These are phyloP conservation scores for Pythium brassicae DNA, from an alignment of 352 stramenopile species.

Conservation along the genomic window DNA sequence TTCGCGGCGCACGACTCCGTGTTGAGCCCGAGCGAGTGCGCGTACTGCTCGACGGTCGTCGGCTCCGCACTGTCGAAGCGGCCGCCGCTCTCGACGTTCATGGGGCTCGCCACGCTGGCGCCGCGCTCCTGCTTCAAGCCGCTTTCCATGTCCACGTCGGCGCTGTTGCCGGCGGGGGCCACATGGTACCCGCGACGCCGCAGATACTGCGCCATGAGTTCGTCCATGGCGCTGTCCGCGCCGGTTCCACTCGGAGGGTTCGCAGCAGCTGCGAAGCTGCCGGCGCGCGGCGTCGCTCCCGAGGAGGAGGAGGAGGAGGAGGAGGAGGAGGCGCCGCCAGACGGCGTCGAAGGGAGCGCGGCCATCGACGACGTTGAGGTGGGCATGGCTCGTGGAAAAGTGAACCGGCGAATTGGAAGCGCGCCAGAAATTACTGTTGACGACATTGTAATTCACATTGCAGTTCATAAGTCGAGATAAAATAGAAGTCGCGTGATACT, in stretches of 20 bases:
- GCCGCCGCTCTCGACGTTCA: constrained; percentile 8
- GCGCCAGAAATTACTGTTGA: no score
- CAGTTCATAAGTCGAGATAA: no score
- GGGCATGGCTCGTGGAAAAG: background rate
- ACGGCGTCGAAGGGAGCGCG: background rate
- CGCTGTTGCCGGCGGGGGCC: background rate
- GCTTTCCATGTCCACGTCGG: constrained; percentile 15
- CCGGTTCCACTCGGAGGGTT: no score
- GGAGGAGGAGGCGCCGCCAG: no score
- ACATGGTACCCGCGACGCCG: constrained; percentile 52
- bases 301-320: background rate
- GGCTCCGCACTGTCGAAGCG: constrained; percentile 11
- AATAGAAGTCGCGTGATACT: no score
- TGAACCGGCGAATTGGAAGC: no score
- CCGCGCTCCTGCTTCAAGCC: constrained; percentile 7
- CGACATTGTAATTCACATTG: no score
- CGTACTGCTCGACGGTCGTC: constrained; percentile 51
- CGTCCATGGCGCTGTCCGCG: constrained; percentile 52
- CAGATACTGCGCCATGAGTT: constrained; percentile 70
- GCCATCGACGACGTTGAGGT: background rate
- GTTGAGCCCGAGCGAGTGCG: constrained; percentile 54
- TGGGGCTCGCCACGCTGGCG: constrained; percentile 7
- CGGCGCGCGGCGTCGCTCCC: background rate
- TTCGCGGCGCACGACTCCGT: constrained; percentile 74
- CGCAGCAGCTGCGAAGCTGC: no score